Evolutionary conservation across 2,329 filamentous ascomycete species (phyloP).

Genomic region (Sclerotinia trifoliorum): DNA sequence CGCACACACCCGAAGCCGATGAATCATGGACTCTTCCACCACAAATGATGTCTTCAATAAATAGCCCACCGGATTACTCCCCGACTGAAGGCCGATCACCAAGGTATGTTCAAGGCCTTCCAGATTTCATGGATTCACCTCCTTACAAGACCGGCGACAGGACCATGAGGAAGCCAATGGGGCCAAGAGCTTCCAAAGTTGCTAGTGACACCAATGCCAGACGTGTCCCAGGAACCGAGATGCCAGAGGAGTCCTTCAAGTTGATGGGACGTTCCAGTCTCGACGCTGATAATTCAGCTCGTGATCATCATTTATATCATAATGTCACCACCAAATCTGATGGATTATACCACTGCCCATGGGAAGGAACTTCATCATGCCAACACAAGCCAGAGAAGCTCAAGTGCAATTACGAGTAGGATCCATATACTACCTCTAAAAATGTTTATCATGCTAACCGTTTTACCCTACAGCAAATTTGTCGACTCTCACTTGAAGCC

Average conservation of each 20-base stretch:
- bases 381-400: conserved; percentile 92
- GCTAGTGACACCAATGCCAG: conserved; percentile 32
- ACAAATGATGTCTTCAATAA: conserved; percentile 32
- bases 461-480: conserved; percentile 69
- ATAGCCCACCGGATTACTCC: conserved; percentile 37
- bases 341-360: conserved; percentile 92
- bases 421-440: conserved; percentile 4
- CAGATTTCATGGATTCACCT: conserved; percentile 35
- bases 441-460: conserved; percentile 32
- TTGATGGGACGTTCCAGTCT: conserved; percentile 36
- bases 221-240: conserved; percentile 31
- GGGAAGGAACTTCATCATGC: conserved; percentile 70
- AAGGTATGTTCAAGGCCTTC: conserved; percentile 37
- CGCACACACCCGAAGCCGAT: conserved; percentile 32
- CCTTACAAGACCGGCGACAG: conserved; percentile 37
- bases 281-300: conserved; percentile 45
- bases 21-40: conserved; percentile 31
- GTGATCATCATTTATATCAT: conserved; percentile 71
- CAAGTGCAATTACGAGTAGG: conserved; percentile 99
- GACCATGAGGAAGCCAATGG: conserved; percentile 35
- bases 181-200: conserved; percentile 38
- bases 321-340: conserved; percentile 61
- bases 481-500: conserved; percentile 96
- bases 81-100: conserved; percentile 37
- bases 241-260: conserved; percentile 37